A percentile compares a stretch with the other conserved stretches of the same genome.
Conservation (phyloP, 108 stramenopile species). For the Tribonema minus region DNA sequence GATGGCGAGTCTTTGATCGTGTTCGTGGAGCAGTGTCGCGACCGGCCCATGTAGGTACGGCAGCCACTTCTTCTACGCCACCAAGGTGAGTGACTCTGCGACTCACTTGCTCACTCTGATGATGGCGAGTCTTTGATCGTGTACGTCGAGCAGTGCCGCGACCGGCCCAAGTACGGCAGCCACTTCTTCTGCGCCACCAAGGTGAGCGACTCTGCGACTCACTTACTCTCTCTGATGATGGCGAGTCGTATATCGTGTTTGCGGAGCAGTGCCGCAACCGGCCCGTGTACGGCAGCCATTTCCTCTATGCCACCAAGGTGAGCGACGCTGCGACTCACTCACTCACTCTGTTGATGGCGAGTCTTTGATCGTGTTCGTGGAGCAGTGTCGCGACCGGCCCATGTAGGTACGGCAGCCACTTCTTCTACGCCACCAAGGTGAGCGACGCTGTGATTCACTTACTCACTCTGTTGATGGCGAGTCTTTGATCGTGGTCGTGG, state of each 20-base stretch:
- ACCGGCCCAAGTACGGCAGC: slow-evolving; percentile 52
- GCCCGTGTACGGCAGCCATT: slow-evolving; percentile 59
- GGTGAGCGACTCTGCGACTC: too few relatives aligned
- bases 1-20: slow-evolving; percentile 44
- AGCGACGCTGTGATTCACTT: too few relatives aligned
- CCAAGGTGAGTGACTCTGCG: slow-evolving; percentile 30
- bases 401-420: slow-evolving; percentile 59
- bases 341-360: too few relatives aligned
- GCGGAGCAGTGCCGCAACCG: slow-evolving; percentile 23
- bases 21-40: slow-evolving; percentile 41
- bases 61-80: slow-evolving; percentile 60
- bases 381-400: slow-evolving; percentile 21
- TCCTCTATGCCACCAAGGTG: slow-evolving; percentile 55
- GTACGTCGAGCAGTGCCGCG: slow-evolving; percentile 34
- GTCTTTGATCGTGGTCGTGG: slow-evolving; percentile 42
- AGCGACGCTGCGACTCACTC: too few relatives aligned
- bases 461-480: too few relatives aligned
- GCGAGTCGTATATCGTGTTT: slow-evolving; percentile 40
- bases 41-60: slow-evolving; percentile 50
- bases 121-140: slow-evolving; percentile 40
- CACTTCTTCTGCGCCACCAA: slow-evolving; percentile 58
- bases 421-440: slow-evolving; percentile 56
- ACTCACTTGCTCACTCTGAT: too few relatives aligned
- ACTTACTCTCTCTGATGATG: too few relatives aligned
- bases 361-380: slow-evolving; percentile 39